phyloP scores from a whole-genome alignment of 2,329 filamentous ascomycete genomes.

The Fusarium kyushuense region DNA sequence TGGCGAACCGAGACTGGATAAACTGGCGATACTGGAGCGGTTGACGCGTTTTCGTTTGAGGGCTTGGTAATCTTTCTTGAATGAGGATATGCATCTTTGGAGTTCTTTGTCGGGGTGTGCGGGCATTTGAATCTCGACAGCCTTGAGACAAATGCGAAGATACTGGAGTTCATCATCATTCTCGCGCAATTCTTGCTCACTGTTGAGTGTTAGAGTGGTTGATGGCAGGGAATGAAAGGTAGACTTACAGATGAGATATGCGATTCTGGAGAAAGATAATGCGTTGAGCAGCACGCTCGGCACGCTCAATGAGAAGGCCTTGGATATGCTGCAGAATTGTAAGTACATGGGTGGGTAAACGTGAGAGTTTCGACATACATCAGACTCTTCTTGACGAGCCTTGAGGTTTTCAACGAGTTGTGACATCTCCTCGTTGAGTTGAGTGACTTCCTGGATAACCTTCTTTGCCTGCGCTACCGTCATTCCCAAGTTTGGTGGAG shows the following conservation, averaged over 20 bases:
- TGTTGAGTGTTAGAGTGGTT: constrained; percentile 48
- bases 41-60: constrained; percentile 61
- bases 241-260: constrained; percentile 66
- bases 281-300: constrained; percentile 67
- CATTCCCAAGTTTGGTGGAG: constrained; percentile 50
- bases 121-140: constrained; percentile 70
- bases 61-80: constrained; percentile 69
- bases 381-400: constrained; percentile 69
- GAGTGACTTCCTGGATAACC: constrained; percentile 53
- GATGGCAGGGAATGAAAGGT: neutral
- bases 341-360: constrained; percentile 40
- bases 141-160: constrained; percentile 71
- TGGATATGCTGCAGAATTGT: constrained; percentile 67
- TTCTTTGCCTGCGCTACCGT: constrained; percentile 54
- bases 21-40: constrained; percentile 49
- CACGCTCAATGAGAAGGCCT: constrained; percentile 67
- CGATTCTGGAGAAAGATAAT: constrained; percentile 71
- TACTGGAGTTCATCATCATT: constrained; percentile 71
- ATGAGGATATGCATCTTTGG: constrained; percentile 68
- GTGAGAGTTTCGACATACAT: constrained; percentile 55
- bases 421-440: constrained; percentile 64
- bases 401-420: constrained; percentile 64
- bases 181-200: constrained; percentile 66
- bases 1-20: constrained; percentile 47
- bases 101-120: constrained; percentile 67